Evolutionary conservation across 2,329 filamentous ascomycete genomes (phyloP), one percentile per base, ranked within the genome.

Genomic region (Emergomyces orientalis): DNA sequence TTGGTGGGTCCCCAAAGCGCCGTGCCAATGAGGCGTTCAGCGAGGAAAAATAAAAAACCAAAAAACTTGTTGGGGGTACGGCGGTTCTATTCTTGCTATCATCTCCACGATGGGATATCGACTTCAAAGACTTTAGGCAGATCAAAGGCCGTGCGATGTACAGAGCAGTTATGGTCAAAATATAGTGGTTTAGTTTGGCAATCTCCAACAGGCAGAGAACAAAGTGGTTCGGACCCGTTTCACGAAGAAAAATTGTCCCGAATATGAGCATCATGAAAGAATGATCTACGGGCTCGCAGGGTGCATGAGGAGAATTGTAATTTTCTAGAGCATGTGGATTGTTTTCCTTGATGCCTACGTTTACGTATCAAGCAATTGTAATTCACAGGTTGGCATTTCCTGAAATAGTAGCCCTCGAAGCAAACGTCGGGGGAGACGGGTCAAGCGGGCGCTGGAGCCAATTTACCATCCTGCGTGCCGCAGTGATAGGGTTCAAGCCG

Each of bases 401-500:
- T 32, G 14, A 27, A 45, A 14, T 39, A 8, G 9, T 9, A 37
- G 39, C 13, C 19, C n/a, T 59, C n/a, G 34, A 41, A 4, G 69
- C 68, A 65, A 72, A 73, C 4, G 71, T 66, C 14, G 71, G 71
- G 25, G 71, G 69, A 19, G 65, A 64, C 3, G 69, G 54, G 49
- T 72, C 69, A 7, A 73, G 65, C 5, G 71, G 71, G 19, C 62
- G 43, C 51, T 71, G 67, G 34, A 73, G 65, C 71, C 71, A 73
- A 25, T 68, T 60, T 11, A 72, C 65, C 71, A 73, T 71, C 58
- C 71, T 65, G 34, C 65, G 62, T 32, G 67, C 69, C 5, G 69
- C 71, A 57, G 67, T 68, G 45, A 68, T 62, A 17, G 71, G 71
- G 22, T 68, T 71, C 51, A 72, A 59, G 19, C 70, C 71, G 51